These are phyloP conservation scores for Sherardia arvensis DNA, from an alignment of 257 asterid species.

Conservation along the genomic window DNA sequence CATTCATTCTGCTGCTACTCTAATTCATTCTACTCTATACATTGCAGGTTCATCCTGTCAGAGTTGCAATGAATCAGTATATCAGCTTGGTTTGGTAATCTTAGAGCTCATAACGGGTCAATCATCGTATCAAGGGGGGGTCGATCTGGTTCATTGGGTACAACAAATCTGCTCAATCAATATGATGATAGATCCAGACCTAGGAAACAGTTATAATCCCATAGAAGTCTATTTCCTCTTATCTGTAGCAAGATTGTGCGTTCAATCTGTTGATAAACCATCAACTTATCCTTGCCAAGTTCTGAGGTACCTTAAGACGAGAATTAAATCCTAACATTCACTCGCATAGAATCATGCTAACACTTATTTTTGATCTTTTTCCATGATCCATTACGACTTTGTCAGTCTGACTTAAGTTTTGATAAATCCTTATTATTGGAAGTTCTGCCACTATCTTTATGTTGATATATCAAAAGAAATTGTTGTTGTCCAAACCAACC, in stretches of 20 bases:
- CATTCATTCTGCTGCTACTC: not conserved
- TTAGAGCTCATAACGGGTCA: conserved; percentile 89
- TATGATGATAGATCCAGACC: conserved; percentile 84
- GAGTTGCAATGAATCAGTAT: conserved; percentile 44
- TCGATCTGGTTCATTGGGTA: conserved; percentile 64
- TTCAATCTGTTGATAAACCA: conserved; percentile 42
- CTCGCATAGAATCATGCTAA: not conserved
- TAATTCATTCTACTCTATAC: conserved; percentile 8
- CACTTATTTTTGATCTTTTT: not conserved
- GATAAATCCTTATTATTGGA: no score
- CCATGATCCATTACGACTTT: not conserved
- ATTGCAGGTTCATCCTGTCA: conserved; percentile 38
- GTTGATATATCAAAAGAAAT: no score
- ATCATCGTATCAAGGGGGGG: conserved; percentile 60
- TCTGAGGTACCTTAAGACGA: conserved; percentile 67
- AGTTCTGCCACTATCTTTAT: no score
- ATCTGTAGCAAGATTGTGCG: conserved; percentile 69
- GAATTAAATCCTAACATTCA: conserved; percentile 7
- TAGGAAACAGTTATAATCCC: conserved; percentile 51
- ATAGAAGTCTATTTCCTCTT: conserved; percentile 59
- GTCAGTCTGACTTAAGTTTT: no score
- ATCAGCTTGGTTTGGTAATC: conserved; percentile 77
- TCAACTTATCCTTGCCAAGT: conserved; percentile 42
- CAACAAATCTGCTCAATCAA: conserved; percentile 49
- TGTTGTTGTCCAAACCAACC: not conserved